A percentile compares a stretch with the other conserved stretches of the same genome.
phyloP scores from a whole-genome alignment of 495 filamentous ascomycete species.

The Peziza echinospora region DNA sequence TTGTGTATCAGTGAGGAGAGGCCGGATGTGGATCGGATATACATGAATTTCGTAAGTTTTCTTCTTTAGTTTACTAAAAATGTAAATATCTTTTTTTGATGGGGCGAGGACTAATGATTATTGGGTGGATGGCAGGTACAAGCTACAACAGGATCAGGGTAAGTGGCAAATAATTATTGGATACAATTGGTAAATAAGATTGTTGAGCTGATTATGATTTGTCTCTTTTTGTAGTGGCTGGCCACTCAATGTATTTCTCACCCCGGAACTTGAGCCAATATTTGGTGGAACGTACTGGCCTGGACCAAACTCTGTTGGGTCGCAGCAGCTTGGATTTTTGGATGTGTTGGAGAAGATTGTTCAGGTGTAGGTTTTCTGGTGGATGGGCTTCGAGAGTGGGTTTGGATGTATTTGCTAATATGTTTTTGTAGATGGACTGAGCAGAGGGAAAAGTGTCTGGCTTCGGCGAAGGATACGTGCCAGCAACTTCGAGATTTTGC shows the following conservation, averaged over 20 bases:
- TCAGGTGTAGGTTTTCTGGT: slow-evolving; percentile 27
- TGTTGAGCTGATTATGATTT: too few species aligned
- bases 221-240: slow-evolving; percentile 51
- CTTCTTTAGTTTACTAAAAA: slow-evolving; percentile 18
- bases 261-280: slow-evolving; percentile 75
- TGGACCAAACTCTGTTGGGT: slow-evolving; percentile 39
- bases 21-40: slow-evolving; percentile 86
- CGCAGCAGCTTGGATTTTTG: slow-evolving; percentile 46
- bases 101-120: too few species aligned
- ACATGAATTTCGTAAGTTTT: slow-evolving; percentile 99
- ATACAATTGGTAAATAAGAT: too few species aligned
- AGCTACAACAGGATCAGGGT: slow-evolving; percentile 69
- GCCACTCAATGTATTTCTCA: slow-evolving; percentile 92
- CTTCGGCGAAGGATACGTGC: slow-evolving; percentile 63
- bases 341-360: slow-evolving; percentile 64
- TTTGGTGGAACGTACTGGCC: slow-evolving; percentile 98
- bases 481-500: slow-evolving; percentile 66
- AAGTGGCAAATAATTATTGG: slow-evolving; percentile 2
- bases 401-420: too few species aligned
- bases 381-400: too few species aligned
- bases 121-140: too few species aligned
- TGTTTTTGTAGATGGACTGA: slow-evolving; percentile 57
- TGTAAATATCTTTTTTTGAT: not conserved
- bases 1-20: slow-evolving; percentile 46
- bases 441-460: slow-evolving; percentile 56